Evolutionary conservation across 2,329 filamentous ascomycete species (phyloP).

Genomic region (Eutypella sp.): DNA sequence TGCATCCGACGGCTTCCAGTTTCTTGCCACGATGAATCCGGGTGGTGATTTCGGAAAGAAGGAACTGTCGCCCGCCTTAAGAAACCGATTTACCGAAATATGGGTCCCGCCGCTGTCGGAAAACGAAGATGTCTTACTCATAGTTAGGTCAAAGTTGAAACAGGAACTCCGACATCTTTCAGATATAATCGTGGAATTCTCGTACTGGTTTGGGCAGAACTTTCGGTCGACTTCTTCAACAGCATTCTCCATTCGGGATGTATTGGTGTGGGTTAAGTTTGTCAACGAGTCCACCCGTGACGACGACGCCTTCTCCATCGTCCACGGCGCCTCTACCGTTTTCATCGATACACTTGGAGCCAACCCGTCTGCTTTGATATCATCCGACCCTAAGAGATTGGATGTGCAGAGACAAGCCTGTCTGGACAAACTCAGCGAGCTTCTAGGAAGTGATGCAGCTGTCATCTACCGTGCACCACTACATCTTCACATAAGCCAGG

Average conservation of each 20-base stretch:
- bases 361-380: constrained; percentile 83
- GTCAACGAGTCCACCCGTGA: constrained; percentile 61
- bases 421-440: constrained; percentile 62
- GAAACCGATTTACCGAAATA: constrained; percentile 97
- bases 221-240: constrained; percentile 73
- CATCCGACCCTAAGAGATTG: constrained; percentile 65
- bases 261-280: constrained; percentile 90
- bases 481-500: constrained; percentile 48
- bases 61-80: constrained; percentile 87
- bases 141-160: constrained; percentile 71
- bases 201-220: constrained; percentile 83
- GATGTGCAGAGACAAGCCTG: constrained; percentile 68
- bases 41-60: constrained; percentile 98
- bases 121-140: constrained; percentile 79
- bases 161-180: constrained; percentile 53
- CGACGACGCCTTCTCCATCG: constrained; percentile 41
- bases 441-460: constrained; percentile 60
- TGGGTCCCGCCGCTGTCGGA: constrained; percentile 91
- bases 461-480: constrained; percentile 61
- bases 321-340: constrained; percentile 91
- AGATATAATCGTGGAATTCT: constrained; percentile 73
- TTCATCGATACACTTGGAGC: constrained; percentile 94
- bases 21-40: constrained; percentile 98
- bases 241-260: constrained; percentile 84
- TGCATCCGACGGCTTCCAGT: constrained; percentile 79